phyloP scores from a whole-genome alignment of 106 monocot genomes.

The Dendrobium huoshanense region DNA sequence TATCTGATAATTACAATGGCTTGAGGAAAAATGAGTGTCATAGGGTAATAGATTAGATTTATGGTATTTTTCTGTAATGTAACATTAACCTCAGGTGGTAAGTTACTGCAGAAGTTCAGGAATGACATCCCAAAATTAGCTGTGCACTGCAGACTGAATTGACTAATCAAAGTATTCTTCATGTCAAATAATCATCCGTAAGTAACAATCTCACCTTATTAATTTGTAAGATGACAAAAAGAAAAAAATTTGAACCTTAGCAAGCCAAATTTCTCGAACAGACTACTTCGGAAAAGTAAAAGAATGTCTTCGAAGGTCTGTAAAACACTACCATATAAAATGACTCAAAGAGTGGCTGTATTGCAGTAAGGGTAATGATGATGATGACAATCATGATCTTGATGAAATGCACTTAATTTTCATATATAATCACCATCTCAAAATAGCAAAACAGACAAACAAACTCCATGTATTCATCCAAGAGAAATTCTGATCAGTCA shows the following conservation, averaged over 20 bases:
- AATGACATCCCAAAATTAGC: background rate
- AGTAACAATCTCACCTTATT: background rate
- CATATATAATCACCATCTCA: background rate
- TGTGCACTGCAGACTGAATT: background rate
- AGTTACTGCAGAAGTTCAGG: background rate
- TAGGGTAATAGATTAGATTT: background rate
- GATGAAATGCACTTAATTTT: background rate
- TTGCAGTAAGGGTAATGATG: background rate
- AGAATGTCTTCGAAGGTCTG: no score
- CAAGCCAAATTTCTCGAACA: no score
- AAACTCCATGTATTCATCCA: background rate
- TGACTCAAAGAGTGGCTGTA: no score
- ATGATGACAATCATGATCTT: background rate
- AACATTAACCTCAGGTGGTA: background rate
- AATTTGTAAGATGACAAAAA: background rate
- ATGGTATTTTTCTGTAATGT: background rate
- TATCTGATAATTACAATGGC: conserved; percentile 1
- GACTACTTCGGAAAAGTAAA: no score
- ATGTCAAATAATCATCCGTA: background rate
- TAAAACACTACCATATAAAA: no score
- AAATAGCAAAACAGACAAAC: background rate
- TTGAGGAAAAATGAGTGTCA: background rate
- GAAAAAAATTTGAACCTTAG: no score
- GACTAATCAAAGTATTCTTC: background rate
- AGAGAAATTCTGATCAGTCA: background rate